Percentiles rank a stretch among this genome's conserved stretches.
These are phyloP conservation scores for Clarireedia hainanense DNA, from an alignment of 2,329 filamentous ascomycete species.

Conservation along the genomic window DNA sequence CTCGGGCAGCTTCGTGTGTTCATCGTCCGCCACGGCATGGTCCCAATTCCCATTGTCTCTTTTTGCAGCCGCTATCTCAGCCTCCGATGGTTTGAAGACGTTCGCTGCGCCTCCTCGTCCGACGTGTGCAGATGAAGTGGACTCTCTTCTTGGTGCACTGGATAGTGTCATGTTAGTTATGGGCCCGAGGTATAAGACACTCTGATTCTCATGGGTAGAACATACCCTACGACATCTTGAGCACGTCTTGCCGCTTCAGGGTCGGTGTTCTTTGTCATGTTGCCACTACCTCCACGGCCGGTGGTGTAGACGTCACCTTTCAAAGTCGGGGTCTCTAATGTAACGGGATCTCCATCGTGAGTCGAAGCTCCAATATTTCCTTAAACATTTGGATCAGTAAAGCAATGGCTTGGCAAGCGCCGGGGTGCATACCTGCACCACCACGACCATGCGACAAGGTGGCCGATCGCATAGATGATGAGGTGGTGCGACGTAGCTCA, in stretches of 20 bases:
- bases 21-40: conserved; percentile 24
- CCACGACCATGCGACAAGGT: conserved; percentile 61
- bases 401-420: neutral
- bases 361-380: conserved; percentile 57
- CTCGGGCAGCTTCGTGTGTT: conserved; percentile 11
- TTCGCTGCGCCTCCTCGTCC: conserved; percentile 74
- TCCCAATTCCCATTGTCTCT: conserved; percentile 24
- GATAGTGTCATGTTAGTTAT: neutral
- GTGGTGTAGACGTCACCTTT: conserved; percentile 83
- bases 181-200: neutral
- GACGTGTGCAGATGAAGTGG: conserved; percentile 53
- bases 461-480: conserved; percentile 11
- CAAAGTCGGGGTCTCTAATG: conserved; percentile 75
- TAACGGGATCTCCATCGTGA: conserved; percentile 44
- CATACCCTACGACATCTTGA: conserved; percentile 74
- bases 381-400: conserved; percentile 15
- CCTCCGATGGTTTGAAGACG: conserved; percentile 42
- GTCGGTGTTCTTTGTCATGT: conserved; percentile 72
- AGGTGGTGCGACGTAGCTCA: conserved; percentile 17
- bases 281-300: conserved; percentile 74
- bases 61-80: conserved; percentile 26
- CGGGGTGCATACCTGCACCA: conserved; percentile 50
- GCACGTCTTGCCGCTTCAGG: conserved; percentile 65
- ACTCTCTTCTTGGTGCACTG: conserved; percentile 39
- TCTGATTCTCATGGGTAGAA: neutral